A percentile compares a stretch with the other conserved stretches of the same genome.
Evolutionary conservation across 1,284 basidiomycete genomes (phyloP).

Genomic region (Agaricales sp.): DNA sequence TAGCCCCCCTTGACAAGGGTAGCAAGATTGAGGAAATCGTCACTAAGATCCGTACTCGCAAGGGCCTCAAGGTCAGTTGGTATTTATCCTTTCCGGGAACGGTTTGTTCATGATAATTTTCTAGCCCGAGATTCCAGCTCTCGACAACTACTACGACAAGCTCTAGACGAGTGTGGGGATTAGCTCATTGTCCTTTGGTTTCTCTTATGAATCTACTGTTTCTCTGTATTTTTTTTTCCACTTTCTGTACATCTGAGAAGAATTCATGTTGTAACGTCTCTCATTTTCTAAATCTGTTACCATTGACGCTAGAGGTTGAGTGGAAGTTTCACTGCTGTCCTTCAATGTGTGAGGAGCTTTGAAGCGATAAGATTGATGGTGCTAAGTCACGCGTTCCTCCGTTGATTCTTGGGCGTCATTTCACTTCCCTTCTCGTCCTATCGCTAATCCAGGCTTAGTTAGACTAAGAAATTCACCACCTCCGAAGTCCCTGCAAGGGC

Average conservation of each 20-base stretch:
- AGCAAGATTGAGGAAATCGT: slow-evolving; percentile 88
- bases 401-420: too few relatives aligned
- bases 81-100: slow-evolving; percentile 1
- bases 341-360: too few relatives aligned
- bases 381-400: too few relatives aligned
- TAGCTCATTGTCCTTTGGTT: neutral
- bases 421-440: too few relatives aligned
- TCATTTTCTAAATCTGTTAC: too few relatives aligned
- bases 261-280: too few relatives aligned
- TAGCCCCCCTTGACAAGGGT: slow-evolving; percentile 75
- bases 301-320: too few relatives aligned
- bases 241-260: neutral
- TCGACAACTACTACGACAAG: slow-evolving; percentile 92
- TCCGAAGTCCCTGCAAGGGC: too few relatives aligned
- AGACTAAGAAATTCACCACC: too few relatives aligned
- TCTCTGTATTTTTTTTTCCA: neutral
- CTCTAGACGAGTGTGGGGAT: slow-evolving; percentile 27
- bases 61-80: slow-evolving; percentile 85
- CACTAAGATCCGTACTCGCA: slow-evolving; percentile 75
- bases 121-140: slow-evolving; percentile 75
- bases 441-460: too few relatives aligned
- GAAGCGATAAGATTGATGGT: too few relatives aligned
- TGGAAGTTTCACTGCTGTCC: too few relatives aligned
- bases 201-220: neutral
- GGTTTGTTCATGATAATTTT: slow-evolving; percentile 5